phyloP scores from a whole-genome alignment of 768 basidiomycete species.

The Dendrothele bispora region DNA sequence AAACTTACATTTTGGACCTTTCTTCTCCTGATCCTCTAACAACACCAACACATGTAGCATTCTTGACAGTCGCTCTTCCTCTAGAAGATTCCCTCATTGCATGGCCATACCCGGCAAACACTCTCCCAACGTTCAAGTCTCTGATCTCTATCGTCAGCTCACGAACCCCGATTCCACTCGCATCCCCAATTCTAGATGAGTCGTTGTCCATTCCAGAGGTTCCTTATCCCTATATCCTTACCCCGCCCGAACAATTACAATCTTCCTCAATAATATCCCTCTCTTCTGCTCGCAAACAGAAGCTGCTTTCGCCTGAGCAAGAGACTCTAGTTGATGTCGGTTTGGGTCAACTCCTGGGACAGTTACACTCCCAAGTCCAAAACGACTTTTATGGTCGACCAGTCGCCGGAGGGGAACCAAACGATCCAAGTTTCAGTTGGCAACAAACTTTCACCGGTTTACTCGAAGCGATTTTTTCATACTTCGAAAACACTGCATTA shows the following conservation, averaged over 20 bases:
- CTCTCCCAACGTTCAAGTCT: conserved; percentile 35
- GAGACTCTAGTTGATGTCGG: conserved; percentile 53
- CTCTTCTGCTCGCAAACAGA: conserved; percentile 34
- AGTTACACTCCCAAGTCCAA: conserved; percentile 64
- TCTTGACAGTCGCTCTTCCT: conserved; percentile 16
- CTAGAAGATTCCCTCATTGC: background rate
- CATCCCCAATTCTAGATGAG: conserved; percentile 47
- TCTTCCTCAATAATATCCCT: conserved; percentile 37
- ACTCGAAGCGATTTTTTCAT: too few species aligned
- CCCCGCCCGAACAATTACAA: conserved; percentile 36
- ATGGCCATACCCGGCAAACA: conserved; percentile 31
- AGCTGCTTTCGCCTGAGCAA: conserved; percentile 37
- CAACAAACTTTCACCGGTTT: conserved; percentile 68
- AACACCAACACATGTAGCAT: conserved; percentile 24
- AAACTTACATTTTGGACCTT: conserved; percentile 27
- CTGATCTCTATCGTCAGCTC: conserved; percentile 43
- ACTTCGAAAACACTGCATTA: too few species aligned
- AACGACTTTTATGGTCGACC: conserved; percentile 77
- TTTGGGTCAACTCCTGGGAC: conserved; percentile 58
- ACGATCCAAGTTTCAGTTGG: conserved; percentile 61
- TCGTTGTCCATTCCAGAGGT: conserved; percentile 41
- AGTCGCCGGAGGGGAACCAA: conserved; percentile 18
- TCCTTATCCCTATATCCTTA: conserved; percentile 55
- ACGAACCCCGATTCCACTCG: conserved; percentile 50
- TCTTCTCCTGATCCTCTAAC: conserved; percentile 12